Base-by-base conservation (phyloP, 495 filamentous ascomycete genomes). In the Pyrenopolyporus hunteri region DNA sequence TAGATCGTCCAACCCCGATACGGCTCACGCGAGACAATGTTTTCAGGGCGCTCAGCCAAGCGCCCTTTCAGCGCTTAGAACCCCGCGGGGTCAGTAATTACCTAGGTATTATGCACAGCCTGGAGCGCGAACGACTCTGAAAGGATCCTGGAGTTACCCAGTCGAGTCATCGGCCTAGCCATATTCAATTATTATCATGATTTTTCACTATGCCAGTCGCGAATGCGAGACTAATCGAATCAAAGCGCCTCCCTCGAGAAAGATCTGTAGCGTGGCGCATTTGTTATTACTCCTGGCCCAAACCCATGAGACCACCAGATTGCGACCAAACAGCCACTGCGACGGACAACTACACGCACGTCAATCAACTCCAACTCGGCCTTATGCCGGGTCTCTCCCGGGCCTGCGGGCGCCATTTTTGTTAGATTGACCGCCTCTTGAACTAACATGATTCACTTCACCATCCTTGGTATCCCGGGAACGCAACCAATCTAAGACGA, bases 371-470 rank as follows among this genome's bases (percentile, higher is more conserved):
- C 33, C 46, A 14, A 4, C 13, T 14, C 19, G 26, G 28, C 13
- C 19, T 14, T 45, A 14, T 32, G 42, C 33, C 10, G 10, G 6
- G 14, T 39, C 14, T 37, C 26, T 37, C 16, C 3, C 26, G n/a
- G 20, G 3, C 11, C n/a, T 53, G 23, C 28, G 33, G 13, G 42
- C 31, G 19, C 25, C 19, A 17, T 14, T 16, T 44, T 14, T 46
- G 11, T 56, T 35, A 42, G 35, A 55, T 46, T 64, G 61, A 59
- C 55, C 61, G 61, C 61, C 14, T 55, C 22, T 55, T 59, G 7
- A 22, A 58, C 33, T 9, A 17, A 44, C 23, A 29, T 26, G 44
- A 11, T 17, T 53, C 31, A 28, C 45, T 11, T 50, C 19, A 8
- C 49, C 28, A 43, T 39, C 13, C 32, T 22, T 20, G 20, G 32